Evolutionary conservation across 345 rosid species (phyloP), one percentile per base, ranked within the genome.

Genomic region (Melaleuca alternifolia): DNA sequence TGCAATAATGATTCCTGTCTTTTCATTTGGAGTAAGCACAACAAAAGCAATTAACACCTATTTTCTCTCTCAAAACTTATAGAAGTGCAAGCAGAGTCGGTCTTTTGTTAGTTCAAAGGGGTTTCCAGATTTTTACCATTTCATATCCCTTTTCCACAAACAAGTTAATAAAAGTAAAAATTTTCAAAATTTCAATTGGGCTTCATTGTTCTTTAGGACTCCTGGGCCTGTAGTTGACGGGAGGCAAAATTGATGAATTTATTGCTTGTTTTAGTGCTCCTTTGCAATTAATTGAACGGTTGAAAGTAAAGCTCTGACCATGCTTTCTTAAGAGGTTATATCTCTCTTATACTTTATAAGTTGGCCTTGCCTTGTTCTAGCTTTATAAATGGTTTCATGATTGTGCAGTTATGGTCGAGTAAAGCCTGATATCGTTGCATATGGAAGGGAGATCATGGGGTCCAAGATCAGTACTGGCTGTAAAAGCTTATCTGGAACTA

Each of bases 391-490:
- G 41, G 59, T 82, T 84, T 50, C 85, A 84, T 86, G 79, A 76
- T 51, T 89, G 50, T 90, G 84, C 91, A 97, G 99, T 83, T 97
- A 97, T 81, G 99, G 99, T 71, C 97, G 98, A 86, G 94, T 97
- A 88, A 97, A 97, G 91, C 99, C 99, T 46, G 99, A 97, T 91
- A 91, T 97, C 83, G 99, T 97, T 88, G 99, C 99, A 86, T 97
- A 97, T 90, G 98, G 99, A 85, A 92, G 96, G 87, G 99, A 97
- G 86, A 97, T 97, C 86, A 97, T 94, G 96, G 99, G 98, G 76
- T 96, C 98, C 87, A 97, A 97, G 91, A 97, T 97, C 84, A 97
- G 96, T 88, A 93, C 99, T 76, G 99, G 99, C 41, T 97, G 99
- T 91, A 96, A 95, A 93, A 95, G 98, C 90, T 93, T 97, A 90